Evolutionary conservation across 805 yeast species (phyloP).

Genomic region (Starmerella powellii): DNA sequence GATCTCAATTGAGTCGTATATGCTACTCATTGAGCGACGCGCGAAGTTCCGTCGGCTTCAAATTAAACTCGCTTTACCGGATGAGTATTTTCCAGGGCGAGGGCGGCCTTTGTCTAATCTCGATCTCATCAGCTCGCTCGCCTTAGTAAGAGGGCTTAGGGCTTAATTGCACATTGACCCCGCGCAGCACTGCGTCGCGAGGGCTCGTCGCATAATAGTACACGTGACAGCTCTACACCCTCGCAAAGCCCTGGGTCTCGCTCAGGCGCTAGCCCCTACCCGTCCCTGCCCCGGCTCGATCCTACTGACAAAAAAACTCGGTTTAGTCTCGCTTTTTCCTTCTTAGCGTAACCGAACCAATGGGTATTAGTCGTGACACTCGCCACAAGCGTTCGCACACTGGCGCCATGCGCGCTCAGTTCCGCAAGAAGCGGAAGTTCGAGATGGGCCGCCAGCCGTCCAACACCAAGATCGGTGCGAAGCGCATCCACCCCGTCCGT

Average conservation of each 20-base stretch:
- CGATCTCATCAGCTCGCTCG: not conserved
- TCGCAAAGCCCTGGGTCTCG: not conserved
- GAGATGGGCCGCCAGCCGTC: slow-evolving; percentile 99
- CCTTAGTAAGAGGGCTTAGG: slow-evolving; percentile 6
- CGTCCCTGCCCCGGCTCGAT: slow-evolving; percentile 1
- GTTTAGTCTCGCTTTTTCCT: slow-evolving; percentile 7
- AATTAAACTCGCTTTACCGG: not conserved
- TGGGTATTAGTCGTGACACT: slow-evolving; percentile 99
- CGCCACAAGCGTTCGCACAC: slow-evolving; percentile 99
- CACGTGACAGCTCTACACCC: not conserved
- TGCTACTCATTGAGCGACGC: slow-evolving; percentile 11
- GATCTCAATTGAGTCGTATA: slow-evolving; percentile 88
- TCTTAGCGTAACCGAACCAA: slow-evolving; percentile 33
- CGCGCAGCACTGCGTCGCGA: no score
- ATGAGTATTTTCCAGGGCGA: no score
- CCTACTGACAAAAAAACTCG: slow-evolving; percentile 9
- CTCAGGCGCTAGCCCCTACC: not conserved
- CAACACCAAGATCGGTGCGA: slow-evolving; percentile 96
- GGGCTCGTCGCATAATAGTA: no score
- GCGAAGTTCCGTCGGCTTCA: not conserved
- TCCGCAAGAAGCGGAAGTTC: slow-evolving; percentile 99
- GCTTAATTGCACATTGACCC: not conserved
- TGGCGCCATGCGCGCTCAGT: slow-evolving; percentile 99
- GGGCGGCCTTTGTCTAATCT: not conserved
- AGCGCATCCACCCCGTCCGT: slow-evolving; percentile 98